phyloP scores from a whole-genome alignment of 306 rosid genomes.

The Cucurbita ficifolia region DNA sequence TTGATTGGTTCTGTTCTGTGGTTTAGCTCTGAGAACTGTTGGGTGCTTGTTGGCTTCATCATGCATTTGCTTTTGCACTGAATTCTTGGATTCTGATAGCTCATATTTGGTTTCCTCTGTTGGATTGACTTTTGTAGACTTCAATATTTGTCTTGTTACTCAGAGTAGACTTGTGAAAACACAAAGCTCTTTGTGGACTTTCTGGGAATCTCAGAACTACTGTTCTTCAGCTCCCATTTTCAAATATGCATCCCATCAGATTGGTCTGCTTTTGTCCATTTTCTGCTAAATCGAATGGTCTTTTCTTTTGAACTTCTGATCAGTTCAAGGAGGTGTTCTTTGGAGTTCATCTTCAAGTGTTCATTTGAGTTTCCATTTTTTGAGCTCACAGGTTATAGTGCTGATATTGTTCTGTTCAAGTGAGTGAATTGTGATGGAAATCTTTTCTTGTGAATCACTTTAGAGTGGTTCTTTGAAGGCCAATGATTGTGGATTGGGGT shows the following conservation, averaged over 20 bases:
- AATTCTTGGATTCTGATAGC: not conserved
- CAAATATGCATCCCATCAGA: not conserved
- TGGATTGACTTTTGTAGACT: not conserved
- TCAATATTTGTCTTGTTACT: not conserved
- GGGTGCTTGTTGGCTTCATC: not conserved
- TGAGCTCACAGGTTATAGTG: not conserved
- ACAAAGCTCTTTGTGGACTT: not conserved
- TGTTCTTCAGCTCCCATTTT: not conserved
- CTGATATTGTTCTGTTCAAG: too few relatives aligned
- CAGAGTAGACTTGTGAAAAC: not conserved
- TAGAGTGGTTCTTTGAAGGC: not conserved
- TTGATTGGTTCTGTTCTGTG: not conserved
- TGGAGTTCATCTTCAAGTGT: not conserved
- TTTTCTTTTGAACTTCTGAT: not conserved
- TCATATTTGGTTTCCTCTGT: not conserved
- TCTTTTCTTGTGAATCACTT: not conserved
- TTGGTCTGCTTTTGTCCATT: not conserved
- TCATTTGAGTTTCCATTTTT: not conserved
- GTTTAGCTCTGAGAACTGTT: not conserved
- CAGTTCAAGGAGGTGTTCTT: not conserved
- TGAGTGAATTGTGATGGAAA: not conserved
- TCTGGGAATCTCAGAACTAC: not conserved
- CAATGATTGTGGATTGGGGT: not conserved
- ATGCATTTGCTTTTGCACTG: slow-evolving; percentile 6
- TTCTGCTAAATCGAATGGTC: not conserved